phyloP scores from a whole-genome alignment of 495 filamentous ascomycete species.

The Penicillium cosmopolitanum region DNA sequence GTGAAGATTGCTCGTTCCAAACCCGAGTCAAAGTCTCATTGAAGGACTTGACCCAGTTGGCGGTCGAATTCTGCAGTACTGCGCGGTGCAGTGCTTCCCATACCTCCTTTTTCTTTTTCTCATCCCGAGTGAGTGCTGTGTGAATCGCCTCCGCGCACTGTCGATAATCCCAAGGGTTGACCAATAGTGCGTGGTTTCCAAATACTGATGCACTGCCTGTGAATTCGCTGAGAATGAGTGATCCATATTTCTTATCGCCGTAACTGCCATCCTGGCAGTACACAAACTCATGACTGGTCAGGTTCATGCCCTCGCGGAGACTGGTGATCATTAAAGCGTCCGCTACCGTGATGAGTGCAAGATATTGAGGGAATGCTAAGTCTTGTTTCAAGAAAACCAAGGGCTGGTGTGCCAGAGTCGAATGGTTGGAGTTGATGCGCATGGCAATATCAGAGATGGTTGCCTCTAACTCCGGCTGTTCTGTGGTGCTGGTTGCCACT shows the following conservation, averaged over 20 bases:
- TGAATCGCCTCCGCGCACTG: conserved; percentile 83
- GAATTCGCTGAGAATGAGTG: conserved; percentile 90
- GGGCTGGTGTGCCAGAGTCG: conserved; percentile 85
- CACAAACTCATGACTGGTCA: conserved; percentile 90
- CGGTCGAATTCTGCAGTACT: conserved; percentile 79
- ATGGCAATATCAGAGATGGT: conserved; percentile 91
- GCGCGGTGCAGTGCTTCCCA: conserved; percentile 75
- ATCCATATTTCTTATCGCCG: conserved; percentile 75
- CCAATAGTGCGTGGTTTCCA: conserved; percentile 67
- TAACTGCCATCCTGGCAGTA: conserved; percentile 88
- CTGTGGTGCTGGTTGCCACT: conserved; percentile 85
- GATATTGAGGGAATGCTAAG: conserved; percentile 85
- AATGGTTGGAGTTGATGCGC: conserved; percentile 84
- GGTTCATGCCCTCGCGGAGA: conserved; percentile 93
- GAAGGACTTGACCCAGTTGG: conserved; percentile 79
- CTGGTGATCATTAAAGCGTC: conserved; percentile 92
- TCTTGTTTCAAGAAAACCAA: conserved; percentile 95
- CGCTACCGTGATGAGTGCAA: conserved; percentile 83
- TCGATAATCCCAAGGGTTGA: conserved; percentile 93
- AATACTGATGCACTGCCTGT: conserved; percentile 89
- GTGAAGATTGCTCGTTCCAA: conserved; percentile 79
- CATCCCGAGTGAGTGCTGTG: conserved; percentile 73
- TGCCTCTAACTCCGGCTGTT: conserved; percentile 82
- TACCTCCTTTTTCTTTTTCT: conserved; percentile 69
- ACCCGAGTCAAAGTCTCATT: conserved; percentile 66